phyloP scores from a whole-genome alignment of 148 eudicot species.

The Amaranthus cruentus region DNA sequence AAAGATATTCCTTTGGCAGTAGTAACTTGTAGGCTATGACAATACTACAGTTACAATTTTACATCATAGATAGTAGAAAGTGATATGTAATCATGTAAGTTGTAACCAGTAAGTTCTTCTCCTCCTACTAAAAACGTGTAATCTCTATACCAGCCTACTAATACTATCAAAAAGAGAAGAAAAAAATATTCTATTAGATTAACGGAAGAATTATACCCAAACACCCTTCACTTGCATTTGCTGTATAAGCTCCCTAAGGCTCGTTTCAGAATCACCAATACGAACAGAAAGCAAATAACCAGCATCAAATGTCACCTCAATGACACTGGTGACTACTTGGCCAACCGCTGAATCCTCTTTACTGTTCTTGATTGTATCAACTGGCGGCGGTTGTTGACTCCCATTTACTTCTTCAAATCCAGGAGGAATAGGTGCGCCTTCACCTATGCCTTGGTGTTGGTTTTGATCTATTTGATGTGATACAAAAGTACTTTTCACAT shows the following conservation, averaged over 20 bases:
- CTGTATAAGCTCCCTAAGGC: slow-evolving; percentile 86
- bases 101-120: too few relatives aligned
- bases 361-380: slow-evolving; percentile 14
- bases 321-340: slow-evolving; percentile 34
- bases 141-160: background rate
- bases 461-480: slow-evolving; percentile 20
- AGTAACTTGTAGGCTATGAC: too few relatives aligned
- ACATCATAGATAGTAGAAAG: background rate
- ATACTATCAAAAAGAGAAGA: background rate
- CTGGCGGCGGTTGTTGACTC: slow-evolving; percentile 21
- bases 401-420: slow-evolving; percentile 31
- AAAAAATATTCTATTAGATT: background rate
- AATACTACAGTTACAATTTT: background rate
- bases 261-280: slow-evolving; percentile 60
- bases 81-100: background rate
- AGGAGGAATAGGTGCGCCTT: slow-evolving; percentile 28
- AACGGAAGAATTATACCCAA: slow-evolving; percentile 47
- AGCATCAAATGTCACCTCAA: slow-evolving; percentile 38
- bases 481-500: slow-evolving; percentile 8
- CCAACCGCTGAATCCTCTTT: slow-evolving; percentile 28
- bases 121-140: too few relatives aligned
- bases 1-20: background rate
- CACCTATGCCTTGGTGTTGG: slow-evolving; percentile 17
- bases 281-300: slow-evolving; percentile 41
- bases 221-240: slow-evolving; percentile 98